Evolutionary conservation across 352 stramenopile species (phyloP).

Genomic region (Phytophthora rubi): DNA sequence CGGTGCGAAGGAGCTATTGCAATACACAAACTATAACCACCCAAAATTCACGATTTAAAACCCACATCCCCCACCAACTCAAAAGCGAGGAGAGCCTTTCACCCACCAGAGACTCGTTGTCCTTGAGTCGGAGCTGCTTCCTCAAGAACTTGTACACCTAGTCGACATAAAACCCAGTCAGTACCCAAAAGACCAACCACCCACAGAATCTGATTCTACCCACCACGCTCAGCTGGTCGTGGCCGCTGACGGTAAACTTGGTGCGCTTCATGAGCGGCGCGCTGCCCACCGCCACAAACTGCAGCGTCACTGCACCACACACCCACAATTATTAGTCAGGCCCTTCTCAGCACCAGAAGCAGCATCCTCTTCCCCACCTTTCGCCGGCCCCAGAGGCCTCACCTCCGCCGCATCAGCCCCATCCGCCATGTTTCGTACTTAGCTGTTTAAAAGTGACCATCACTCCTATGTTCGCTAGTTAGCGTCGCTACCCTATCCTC

Average conservation of each 20-base stretch:
- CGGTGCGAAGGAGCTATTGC: slow-evolving; percentile 88
- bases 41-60: background rate
- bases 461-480: too few species aligned
- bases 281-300: slow-evolving; percentile 84
- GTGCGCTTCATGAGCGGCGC: slow-evolving; percentile 88
- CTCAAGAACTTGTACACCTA: slow-evolving; percentile 88
- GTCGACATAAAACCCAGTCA: background rate
- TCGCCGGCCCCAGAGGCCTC: slow-evolving; percentile 40
- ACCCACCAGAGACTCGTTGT: slow-evolving; percentile 71
- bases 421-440: background rate
- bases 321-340: background rate
- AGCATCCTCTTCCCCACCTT: slow-evolving; percentile 27
- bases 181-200: background rate
- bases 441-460: background rate
- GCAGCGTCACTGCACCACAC: slow-evolving; percentile 65
- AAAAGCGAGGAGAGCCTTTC: background rate
- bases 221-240: slow-evolving; percentile 80
- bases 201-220: slow-evolving; percentile 21
- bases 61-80: background rate
- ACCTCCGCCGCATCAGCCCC: background rate
- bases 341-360: background rate
- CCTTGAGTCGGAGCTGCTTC: slow-evolving; percentile 84
- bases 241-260: slow-evolving; percentile 86
- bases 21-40: slow-evolving; percentile 80
- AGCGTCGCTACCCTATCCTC: too few species aligned